Percentiles rank a stretch among this genome's conserved stretches.
These are phyloP conservation scores for Agastache rugosa DNA, from an alignment of 257 asterid species.

Conservation along the genomic window DNA sequence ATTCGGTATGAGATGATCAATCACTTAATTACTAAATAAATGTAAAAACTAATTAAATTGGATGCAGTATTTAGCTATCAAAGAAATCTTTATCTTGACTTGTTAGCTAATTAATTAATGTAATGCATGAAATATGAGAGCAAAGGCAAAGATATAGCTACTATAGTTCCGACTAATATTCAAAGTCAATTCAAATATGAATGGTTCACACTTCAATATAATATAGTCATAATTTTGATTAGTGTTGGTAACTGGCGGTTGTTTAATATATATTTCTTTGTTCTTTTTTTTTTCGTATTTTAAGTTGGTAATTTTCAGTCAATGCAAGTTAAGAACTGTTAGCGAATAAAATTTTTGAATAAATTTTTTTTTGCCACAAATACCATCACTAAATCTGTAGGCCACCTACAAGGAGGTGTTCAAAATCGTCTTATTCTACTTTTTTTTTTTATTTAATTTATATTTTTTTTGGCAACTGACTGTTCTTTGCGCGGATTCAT, in stretches of 20 bases:
- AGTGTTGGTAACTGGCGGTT: background rate
- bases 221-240: background rate
- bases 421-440: no score
- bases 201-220: background rate
- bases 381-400: no score
- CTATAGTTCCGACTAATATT: background rate
- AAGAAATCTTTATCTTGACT: background rate
- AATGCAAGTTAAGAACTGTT: no score
- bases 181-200: background rate
- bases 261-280: no score
- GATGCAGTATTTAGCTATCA: background rate
- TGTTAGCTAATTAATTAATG: background rate
- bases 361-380: no score
- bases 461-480: no score
- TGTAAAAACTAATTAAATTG: background rate
- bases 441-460: no score
- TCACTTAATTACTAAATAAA: background rate
- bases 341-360: no score
- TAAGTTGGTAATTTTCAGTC: no score
- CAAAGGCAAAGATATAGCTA: background rate
- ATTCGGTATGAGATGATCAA: background rate
- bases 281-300: no score
- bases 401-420: no score
- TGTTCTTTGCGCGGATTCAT: no score
- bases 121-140: background rate